A percentile compares a stretch with the other conserved stretches of the same genome.
Evolutionary conservation across 2,329 filamentous ascomycete genomes (phyloP).

Genomic region (Metarhizium sp.): DNA sequence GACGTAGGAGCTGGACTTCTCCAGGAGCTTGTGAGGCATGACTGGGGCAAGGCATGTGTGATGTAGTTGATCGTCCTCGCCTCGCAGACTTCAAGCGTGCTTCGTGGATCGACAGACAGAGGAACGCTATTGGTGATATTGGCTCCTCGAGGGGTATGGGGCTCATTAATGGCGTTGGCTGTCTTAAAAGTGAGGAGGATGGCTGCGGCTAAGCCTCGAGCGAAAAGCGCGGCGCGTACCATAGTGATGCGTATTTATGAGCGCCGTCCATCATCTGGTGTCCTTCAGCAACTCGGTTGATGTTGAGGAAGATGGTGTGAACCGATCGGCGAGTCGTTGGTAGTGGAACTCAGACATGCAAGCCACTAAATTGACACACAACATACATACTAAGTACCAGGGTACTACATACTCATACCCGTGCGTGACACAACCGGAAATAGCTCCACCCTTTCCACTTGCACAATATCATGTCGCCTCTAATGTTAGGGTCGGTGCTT

Average conservation of each 20-base stretch:
- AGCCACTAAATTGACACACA: too few species aligned
- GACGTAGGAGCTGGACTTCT: conserved; percentile 19
- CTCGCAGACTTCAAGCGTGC: conserved; percentile 29
- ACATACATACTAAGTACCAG: too few species aligned
- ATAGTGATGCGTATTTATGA: conserved; percentile 3
- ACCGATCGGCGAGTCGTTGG: neutral
- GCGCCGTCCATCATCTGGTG: conserved; percentile 4
- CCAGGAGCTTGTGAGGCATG: conserved; percentile 61
- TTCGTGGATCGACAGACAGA: neutral
- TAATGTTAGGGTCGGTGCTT: too few species aligned
- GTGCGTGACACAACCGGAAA: neutral
- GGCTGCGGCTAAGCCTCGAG: neutral
- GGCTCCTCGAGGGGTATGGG: neutral
- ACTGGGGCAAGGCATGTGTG: conserved; percentile 66
- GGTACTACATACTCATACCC: neutral
- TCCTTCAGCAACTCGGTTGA: neutral
- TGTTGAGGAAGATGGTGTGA: neutral
- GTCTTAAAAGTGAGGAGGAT: neutral
- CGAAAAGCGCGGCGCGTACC: conserved; percentile 2
- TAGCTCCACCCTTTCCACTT: neutral
- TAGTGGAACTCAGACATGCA: neutral
- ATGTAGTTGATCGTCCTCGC: conserved; percentile 71
- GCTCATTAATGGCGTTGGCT: neutral
- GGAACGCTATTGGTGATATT: neutral
- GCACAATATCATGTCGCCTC: too few species aligned